Percentiles rank a stretch among this genome's conserved stretches.
phyloP scores from a whole-genome alignment of 78 protist species.

The Mastigamoeba balamuthi region DNA sequence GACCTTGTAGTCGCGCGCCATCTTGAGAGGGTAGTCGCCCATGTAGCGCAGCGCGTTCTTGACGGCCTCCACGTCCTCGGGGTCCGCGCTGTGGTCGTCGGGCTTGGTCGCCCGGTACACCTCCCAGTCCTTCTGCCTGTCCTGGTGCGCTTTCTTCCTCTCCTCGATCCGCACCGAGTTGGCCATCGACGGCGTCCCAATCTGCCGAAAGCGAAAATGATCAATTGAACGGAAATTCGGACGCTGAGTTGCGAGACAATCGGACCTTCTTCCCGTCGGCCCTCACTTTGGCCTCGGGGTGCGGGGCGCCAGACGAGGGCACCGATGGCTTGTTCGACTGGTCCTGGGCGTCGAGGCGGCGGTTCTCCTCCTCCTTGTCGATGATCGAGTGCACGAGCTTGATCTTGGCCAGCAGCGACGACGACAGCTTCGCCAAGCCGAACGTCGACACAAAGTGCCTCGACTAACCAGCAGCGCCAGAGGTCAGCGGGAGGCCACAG shows the following conservation, averaged over 20 bases:
- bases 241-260: too few relatives aligned
- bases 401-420: not conserved
- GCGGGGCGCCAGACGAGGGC: not conserved
- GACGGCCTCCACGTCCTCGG: slow-evolving; percentile 22
- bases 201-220: too few relatives aligned
- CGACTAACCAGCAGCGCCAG: too few relatives aligned
- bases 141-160: too few relatives aligned
- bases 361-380: slow-evolving; percentile 1
- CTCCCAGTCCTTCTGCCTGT: too few relatives aligned
- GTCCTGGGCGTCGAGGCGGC: not conserved
- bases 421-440: slow-evolving; percentile 8
- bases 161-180: too few relatives aligned
- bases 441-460: slow-evolving; percentile 6
- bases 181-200: too few relatives aligned
- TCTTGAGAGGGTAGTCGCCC: slow-evolving; percentile 59
- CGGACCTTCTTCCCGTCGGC: too few relatives aligned
- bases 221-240: too few relatives aligned
- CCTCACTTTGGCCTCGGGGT: too few relatives aligned
- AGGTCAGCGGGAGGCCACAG: too few relatives aligned
- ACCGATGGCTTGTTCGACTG: not conserved
- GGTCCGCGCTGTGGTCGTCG: slow-evolving; percentile 36
- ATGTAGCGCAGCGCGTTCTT: slow-evolving; percentile 12
- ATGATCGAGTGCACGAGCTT: slow-evolving; percentile 18
- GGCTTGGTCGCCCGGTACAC: not conserved
- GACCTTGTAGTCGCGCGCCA: slow-evolving; percentile 38